A percentile compares a stretch with the other conserved stretches of the same genome.
phyloP scores from a whole-genome alignment of 306 rosid genomes.

The Medicago ruthenica region DNA sequence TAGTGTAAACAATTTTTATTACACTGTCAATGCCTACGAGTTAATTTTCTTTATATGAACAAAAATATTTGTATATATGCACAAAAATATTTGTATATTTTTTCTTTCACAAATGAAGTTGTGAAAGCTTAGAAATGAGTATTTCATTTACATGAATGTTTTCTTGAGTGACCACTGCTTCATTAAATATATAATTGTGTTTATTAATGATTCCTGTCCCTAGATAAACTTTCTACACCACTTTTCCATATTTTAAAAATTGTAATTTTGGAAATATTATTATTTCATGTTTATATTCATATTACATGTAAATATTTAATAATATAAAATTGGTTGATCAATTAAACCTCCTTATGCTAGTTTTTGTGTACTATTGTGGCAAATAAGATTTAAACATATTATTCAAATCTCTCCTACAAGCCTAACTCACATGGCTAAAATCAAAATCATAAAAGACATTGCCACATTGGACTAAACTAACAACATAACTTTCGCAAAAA shows the following conservation, averaged over 20 bases:
- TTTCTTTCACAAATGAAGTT: no score
- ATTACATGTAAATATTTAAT: no score
- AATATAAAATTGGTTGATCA: no score
- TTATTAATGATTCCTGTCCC: neutral
- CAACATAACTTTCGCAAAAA: conserved; percentile 15
- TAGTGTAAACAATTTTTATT: no score
- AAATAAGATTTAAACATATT: neutral
- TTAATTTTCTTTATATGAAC: no score
- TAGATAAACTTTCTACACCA: neutral
- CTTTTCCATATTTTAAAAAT: neutral
- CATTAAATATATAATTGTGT: neutral
- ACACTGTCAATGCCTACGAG: no score
- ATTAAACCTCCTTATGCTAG: no score
- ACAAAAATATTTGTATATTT: no score
- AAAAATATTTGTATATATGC: neutral
- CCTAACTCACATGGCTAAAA: conserved; percentile 1
- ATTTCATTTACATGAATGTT: neutral
- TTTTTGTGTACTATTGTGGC: neutral
- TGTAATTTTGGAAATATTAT: neutral
- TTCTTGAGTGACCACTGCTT: neutral
- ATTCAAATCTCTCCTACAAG: neutral
- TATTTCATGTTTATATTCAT: neutral
- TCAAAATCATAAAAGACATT: neutral
- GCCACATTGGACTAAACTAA: conserved; percentile 8
- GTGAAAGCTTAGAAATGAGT: neutral